A percentile compares a stretch with the other conserved stretches of the same genome.
Conservation (phyloP, 1,284 basidiomycete genomes). For the Uromyces viciae-fabae region DNA sequence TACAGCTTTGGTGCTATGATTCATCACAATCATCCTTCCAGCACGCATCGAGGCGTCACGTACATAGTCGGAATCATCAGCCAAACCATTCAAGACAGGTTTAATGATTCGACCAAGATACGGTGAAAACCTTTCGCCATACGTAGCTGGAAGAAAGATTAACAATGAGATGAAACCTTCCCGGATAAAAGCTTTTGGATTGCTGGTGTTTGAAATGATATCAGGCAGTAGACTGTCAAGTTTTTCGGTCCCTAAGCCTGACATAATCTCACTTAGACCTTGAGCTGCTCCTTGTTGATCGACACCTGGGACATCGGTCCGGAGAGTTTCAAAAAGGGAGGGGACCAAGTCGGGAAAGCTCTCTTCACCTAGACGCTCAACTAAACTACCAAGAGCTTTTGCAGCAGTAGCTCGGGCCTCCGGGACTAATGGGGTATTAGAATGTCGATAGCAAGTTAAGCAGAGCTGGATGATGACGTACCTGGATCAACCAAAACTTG, state of each 20-base stretch:
- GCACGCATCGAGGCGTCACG: slow-evolving; percentile 96
- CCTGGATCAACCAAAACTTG: slow-evolving; percentile 68
- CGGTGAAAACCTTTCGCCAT: slow-evolving; percentile 90
- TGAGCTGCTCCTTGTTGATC: slow-evolving; percentile 95
- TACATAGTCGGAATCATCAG: slow-evolving; percentile 84
- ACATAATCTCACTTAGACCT: slow-evolving; percentile 90
- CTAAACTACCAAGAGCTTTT: slow-evolving; percentile 92
- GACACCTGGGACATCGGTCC: slow-evolving; percentile 89
- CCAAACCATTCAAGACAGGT: slow-evolving; percentile 86
- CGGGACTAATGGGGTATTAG: slow-evolving; percentile 62
- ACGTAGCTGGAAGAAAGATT: slow-evolving; percentile 92
- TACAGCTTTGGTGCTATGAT: slow-evolving; percentile 87
- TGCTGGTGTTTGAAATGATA: slow-evolving; percentile 85
- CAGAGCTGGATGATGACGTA: not conserved
- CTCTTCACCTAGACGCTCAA: slow-evolving; percentile 89
- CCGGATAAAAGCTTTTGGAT: slow-evolving; percentile 81
- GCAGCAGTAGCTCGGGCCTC: slow-evolving; percentile 96
- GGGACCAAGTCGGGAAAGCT: slow-evolving; percentile 95
- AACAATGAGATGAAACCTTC: slow-evolving; percentile 98
- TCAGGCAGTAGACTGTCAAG: slow-evolving; percentile 91
- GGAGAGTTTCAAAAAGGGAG: slow-evolving; percentile 80
- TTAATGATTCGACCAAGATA: slow-evolving; percentile 90
- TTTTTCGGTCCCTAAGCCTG: slow-evolving; percentile 93
- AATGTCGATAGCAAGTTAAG: slow-evolving; percentile 57
- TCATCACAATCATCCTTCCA: slow-evolving; percentile 96